Conservation (phyloP, 306 rosid genomes). For the Castanospermum australe region DNA sequence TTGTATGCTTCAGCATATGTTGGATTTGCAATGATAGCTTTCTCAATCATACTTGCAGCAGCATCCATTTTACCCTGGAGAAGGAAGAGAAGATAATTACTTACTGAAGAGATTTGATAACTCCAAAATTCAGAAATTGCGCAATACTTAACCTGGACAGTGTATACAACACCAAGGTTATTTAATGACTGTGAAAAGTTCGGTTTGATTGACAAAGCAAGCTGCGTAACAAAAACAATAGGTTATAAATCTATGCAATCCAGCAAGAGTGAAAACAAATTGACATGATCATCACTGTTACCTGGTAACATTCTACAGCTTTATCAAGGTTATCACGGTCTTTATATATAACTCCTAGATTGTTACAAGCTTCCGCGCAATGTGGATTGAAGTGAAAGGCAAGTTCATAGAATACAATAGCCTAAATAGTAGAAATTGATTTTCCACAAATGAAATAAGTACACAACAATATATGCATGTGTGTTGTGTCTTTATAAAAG, state of each 20-base stretch:
- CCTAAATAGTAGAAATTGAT: constrained; percentile 52
- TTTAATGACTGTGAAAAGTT: constrained; percentile 96
- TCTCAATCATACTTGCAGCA: constrained; percentile 98
- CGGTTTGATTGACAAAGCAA: constrained; percentile 90
- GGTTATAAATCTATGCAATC: constrained; percentile 7
- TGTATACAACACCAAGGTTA: constrained; percentile 98
- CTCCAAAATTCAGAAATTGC: constrained; percentile 20
- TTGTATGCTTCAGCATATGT: constrained; percentile 98
- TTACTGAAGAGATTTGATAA: constrained; percentile 22
- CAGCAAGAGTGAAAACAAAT: constrained; percentile 10
- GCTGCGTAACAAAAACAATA: constrained; percentile 50
- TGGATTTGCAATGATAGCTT: constrained; percentile 95
- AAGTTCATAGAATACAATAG: constrained; percentile 95
- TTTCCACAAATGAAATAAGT: constrained; percentile 22
- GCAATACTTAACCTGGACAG: constrained; percentile 78
- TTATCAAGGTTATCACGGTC: constrained; percentile 97
- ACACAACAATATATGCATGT: neutral
- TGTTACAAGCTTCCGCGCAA: constrained; percentile 98
- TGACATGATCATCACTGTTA: constrained; percentile 23
- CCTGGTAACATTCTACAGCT: constrained; percentile 99
- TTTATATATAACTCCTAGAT: constrained; percentile 94
- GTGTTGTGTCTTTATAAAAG: neutral
- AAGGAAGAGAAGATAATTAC: constrained; percentile 28
- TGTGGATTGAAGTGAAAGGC: constrained; percentile 98
- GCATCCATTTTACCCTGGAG: constrained; percentile 98